phyloP scores from a whole-genome alignment of 805 yeast species.

The Soucietia sequanensis region DNA sequence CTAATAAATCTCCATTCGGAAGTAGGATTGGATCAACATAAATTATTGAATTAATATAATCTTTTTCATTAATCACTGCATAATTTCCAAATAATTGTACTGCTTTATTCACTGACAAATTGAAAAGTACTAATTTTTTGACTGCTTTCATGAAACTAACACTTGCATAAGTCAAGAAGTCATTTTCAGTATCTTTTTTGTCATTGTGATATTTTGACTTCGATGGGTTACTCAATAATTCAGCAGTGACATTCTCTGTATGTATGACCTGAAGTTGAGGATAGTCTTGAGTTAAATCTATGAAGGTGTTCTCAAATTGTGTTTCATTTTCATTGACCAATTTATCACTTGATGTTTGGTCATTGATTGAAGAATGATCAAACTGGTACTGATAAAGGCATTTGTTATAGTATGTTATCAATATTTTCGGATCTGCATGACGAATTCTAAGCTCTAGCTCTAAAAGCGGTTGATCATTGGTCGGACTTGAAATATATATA shows the following conservation, averaged over 20 bases:
- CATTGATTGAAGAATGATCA: too few relatives aligned
- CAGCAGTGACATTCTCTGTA: slow-evolving; percentile 20
- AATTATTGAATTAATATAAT: slow-evolving; percentile 14
- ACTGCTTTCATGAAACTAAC: slow-evolving; percentile 39
- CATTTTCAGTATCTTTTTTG: slow-evolving; percentile 13
- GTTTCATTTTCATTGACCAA: too few relatives aligned
- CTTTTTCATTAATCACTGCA: slow-evolving; percentile 16
- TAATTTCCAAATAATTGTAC: slow-evolving; percentile 40
- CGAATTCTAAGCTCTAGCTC: slow-evolving; percentile 40
- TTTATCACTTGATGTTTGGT: too few relatives aligned
- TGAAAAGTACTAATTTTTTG: slow-evolving; percentile 35
- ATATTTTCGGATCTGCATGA: slow-evolving; percentile 32
- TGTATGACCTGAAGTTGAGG: slow-evolving; percentile 23
- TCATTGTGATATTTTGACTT: slow-evolving; percentile 14
- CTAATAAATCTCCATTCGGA: slow-evolving; percentile 37
- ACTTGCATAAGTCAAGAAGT: slow-evolving; percentile 31
- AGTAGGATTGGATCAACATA: slow-evolving; percentile 39
- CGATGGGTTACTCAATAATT: slow-evolving; percentile 29
- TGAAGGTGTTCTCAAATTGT: too few relatives aligned
- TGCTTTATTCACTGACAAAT: slow-evolving; percentile 23
- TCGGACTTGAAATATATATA: slow-evolving; percentile 24
- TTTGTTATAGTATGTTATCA: slow-evolving; percentile 42
- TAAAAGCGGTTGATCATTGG: slow-evolving; percentile 36
- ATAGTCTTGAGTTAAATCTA: too few relatives aligned
- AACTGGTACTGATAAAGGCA: slow-evolving; percentile 32